Evolutionary conservation across 2,329 filamentous ascomycete species (phyloP), one percentile per base, ranked within the genome.

Genomic region (Byssothecium circinans): DNA sequence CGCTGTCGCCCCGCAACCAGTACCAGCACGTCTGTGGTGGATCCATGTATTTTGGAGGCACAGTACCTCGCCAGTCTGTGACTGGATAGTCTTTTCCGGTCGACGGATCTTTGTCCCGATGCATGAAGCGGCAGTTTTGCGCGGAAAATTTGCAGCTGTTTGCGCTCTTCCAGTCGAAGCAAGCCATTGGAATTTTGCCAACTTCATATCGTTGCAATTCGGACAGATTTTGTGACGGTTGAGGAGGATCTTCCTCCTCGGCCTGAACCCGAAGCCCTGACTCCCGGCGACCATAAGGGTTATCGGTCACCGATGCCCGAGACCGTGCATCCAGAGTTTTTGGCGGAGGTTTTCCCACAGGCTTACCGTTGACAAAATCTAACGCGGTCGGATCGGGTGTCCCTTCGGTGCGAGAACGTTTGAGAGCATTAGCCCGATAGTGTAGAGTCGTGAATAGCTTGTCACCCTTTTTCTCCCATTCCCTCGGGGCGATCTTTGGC

Each of bases 161-260:
- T 1, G 42, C 49, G 35, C 57, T 61, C 14, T 62, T 60, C 61
- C 62, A 70, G 1, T 61, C 43, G 36, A 50, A 57, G 30, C 68
- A 71, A 5, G 60, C 59, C 30, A 60, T n/a, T 10, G 59, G 67
- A 12, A 64, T 41, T 54, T 71, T 71, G 7, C 52, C 37, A 4
- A 23, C 7, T 39, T 67, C 64, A 53, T 58, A 65, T 8, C 53
- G 38, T 27, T 46, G 50, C 8, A 63, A 44, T 14, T 32, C 7
- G 57, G 45, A 8, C 8, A 17, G 15, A 32, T 20, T 23, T 2
- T 29, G 38, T 29, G 49, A 34, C 8, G 34, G 25, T 11, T 38
- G 4, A 5, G n/a, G 33, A n/a, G 43, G 33, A 1, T 32, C 27
- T 18, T 53, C 47, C 7, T 41, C 22, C n/a, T 61, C 53, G 34